A percentile compares a stretch with the other conserved stretches of the same genome.
phyloP scores from a whole-genome alignment of 2,329 filamentous ascomycete genomes.

The Botryotinia calthae region DNA sequence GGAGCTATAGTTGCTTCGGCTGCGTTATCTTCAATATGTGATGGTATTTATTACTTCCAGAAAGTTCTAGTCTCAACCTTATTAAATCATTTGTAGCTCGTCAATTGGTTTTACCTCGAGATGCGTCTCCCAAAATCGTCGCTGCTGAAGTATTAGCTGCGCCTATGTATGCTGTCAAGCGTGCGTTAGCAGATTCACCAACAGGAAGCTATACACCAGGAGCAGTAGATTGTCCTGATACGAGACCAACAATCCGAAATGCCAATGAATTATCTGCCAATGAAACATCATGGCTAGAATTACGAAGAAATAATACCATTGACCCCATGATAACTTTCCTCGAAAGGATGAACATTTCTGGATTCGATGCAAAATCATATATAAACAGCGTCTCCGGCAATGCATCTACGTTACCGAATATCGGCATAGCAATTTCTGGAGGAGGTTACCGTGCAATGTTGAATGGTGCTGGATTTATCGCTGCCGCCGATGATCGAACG shows the following conservation, averaged over 20 bases:
- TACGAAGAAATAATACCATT: conserved; percentile 69
- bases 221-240: conserved; percentile 64
- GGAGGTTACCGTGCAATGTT: conserved; percentile 85
- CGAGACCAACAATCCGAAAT: conserved; percentile 65
- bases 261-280: conserved; percentile 62
- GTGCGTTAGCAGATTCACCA: conserved; percentile 38
- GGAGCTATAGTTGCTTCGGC: conserved; percentile 2
- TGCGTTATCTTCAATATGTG: conserved; percentile 15
- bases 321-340: conserved; percentile 74
- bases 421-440: conserved; percentile 76
- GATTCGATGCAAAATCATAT: conserved; percentile 73
- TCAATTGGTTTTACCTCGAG: conserved; percentile 24
- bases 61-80: not conserved
- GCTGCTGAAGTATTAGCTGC: conserved; percentile 32
- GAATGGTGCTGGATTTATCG: conserved; percentile 75
- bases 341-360: conserved; percentile 66
- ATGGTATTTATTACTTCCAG: not conserved
- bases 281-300: conserved; percentile 72
- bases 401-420: conserved; percentile 58
- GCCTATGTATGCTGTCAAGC: conserved; percentile 27
- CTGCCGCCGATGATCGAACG: conserved; percentile 76
- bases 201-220: conserved; percentile 70
- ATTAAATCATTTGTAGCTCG: conserved; percentile 39
- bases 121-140: conserved; percentile 29
- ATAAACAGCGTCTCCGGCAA: conserved; percentile 60